phyloP scores from a whole-genome alignment of 352 stramenopile species.

The Globisporangium spiculum region DNA sequence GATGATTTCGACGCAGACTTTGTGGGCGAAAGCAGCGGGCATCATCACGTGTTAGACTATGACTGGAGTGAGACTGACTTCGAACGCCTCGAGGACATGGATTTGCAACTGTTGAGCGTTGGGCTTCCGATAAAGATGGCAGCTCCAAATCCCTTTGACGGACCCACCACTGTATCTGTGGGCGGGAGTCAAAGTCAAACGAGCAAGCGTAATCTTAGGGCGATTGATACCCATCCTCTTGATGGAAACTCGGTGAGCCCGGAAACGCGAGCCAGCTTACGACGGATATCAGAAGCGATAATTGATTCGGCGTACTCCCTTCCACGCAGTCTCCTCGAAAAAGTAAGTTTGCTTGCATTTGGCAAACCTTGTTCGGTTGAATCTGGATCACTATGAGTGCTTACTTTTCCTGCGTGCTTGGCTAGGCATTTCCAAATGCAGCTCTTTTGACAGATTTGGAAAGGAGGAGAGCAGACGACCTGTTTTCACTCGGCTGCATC shows the following conservation, averaged over 20 bases:
- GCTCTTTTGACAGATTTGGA: conserved; percentile 30
- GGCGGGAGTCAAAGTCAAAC: neutral
- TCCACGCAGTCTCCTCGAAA: conserved; percentile 11
- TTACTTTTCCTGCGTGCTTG: neutral
- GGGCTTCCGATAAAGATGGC: conserved; percentile 45
- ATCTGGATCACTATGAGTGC: neutral
- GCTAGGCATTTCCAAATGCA: conserved; percentile 18
- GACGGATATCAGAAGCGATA: conserved; percentile 33
- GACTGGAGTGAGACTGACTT: conserved; percentile 38
- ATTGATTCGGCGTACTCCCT: conserved; percentile 42
- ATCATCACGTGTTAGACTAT: conserved; percentile 15
- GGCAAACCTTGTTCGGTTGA: too few species aligned
- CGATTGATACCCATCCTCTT: neutral
- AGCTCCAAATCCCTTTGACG: conserved; percentile 12
- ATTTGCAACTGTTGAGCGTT: conserved; percentile 55
- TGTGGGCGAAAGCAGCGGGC: conserved; percentile 18
- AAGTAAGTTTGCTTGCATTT: conserved; percentile 1
- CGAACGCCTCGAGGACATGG: conserved; percentile 54
- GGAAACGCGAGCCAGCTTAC: conserved; percentile 15
- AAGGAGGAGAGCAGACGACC: conserved; percentile 35
- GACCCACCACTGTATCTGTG: neutral
- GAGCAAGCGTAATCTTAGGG: neutral
- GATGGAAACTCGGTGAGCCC: neutral
- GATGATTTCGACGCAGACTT: conserved; percentile 44
- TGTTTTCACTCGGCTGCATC: conserved; percentile 67